phyloP scores from a whole-genome alignment of 2,329 filamentous ascomycete species.

The Fusarium circinatum region DNA sequence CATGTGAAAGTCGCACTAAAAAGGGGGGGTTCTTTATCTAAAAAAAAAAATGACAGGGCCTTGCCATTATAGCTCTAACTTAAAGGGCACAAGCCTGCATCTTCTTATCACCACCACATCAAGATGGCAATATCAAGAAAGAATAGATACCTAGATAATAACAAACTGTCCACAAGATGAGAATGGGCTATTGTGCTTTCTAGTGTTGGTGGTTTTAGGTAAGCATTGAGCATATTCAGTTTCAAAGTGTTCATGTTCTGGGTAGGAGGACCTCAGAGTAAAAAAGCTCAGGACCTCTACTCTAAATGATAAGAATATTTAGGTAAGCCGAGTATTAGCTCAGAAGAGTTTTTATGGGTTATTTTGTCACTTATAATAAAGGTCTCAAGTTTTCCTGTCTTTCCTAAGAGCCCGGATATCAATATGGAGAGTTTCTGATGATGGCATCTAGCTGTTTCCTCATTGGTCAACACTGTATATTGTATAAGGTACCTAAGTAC shows the following conservation, averaged over 20 bases:
- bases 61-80: constrained; percentile 2
- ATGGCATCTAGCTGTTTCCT: neutral
- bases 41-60: constrained; percentile 7
- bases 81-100: constrained; percentile 27
- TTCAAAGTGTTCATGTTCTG: neutral
- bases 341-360: neutral
- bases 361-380: neutral
- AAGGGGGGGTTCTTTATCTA: constrained; percentile 36
- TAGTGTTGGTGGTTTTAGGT: neutral
- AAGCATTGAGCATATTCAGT: neutral
- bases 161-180: neutral
- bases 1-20: constrained; percentile 47
- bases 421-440: constrained; percentile 4
- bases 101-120: constrained; percentile 23
- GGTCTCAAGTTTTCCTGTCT: neutral
- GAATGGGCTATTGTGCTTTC: neutral
- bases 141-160: neutral
- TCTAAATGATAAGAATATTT: neutral
- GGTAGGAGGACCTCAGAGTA: neutral
- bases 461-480: neutral
- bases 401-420: neutral
- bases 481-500: neutral
- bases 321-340: neutral
- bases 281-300: neutral
- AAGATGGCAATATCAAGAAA: constrained; percentile 2